Evolutionary conservation across 305 asterid species (phyloP).

Genomic region (Fraxinus nigra): DNA sequence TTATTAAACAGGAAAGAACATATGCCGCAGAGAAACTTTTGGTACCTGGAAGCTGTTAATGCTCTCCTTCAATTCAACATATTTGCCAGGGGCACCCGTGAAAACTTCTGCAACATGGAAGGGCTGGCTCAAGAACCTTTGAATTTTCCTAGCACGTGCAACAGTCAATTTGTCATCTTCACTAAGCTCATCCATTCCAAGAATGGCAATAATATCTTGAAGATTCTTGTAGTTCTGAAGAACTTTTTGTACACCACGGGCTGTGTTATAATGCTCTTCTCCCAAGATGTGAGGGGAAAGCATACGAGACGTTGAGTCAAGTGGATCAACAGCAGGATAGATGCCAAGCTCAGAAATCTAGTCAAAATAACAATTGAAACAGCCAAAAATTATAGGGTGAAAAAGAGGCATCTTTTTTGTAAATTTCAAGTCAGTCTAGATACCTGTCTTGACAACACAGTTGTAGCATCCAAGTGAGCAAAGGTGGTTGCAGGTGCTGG

Average conservation of each 20-base stretch:
- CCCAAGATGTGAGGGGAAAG: slow-evolving; percentile 97
- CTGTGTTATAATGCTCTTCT: slow-evolving; percentile 87
- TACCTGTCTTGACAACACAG: slow-evolving; percentile 90
- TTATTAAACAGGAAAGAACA: neutral
- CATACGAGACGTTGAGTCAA: slow-evolving; percentile 96
- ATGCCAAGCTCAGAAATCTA: slow-evolving; percentile 98
- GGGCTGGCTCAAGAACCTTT: slow-evolving; percentile 88
- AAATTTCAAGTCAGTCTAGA: neutral
- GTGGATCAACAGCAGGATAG: slow-evolving; percentile 96
- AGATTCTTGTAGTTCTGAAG: slow-evolving; percentile 95
- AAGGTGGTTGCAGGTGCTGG: slow-evolving; percentile 99
- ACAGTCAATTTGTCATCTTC: slow-evolving; percentile 96
- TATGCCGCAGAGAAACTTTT: neutral
- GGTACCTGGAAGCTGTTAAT: slow-evolving; percentile 87
- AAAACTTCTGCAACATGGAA: slow-evolving; percentile 99
- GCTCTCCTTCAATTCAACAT: slow-evolving; percentile 94
- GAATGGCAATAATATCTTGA: slow-evolving; percentile 95
- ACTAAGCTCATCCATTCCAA: slow-evolving; percentile 98
- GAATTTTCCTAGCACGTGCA: slow-evolving; percentile 94
- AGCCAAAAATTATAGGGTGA: slow-evolving; percentile 3
- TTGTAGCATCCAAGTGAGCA: slow-evolving; percentile 99
- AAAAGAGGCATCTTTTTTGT: neutral
- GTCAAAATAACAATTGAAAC: slow-evolving; percentile 7
- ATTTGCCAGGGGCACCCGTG: slow-evolving; percentile 96
- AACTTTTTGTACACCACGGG: slow-evolving; percentile 97